Base-by-base conservation (phyloP, 73 alveolate genomes). In the Paramecium bursaria region DNA sequence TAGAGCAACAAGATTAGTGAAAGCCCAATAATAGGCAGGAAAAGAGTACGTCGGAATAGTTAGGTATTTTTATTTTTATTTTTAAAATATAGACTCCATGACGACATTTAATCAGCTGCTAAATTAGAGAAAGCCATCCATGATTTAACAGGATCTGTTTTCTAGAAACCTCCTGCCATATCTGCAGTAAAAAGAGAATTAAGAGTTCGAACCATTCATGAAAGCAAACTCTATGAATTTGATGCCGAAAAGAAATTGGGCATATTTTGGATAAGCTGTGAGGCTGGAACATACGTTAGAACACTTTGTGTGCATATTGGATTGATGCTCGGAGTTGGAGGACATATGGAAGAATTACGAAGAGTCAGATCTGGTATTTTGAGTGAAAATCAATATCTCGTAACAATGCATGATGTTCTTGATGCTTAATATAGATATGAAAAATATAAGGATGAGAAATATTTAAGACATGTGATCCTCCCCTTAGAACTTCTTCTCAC, bases 251-350 rank as follows among this genome's bases (percentile, higher is more conserved):
- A 95, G 85, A 93, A 90, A 86, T 85, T 91, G 97, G 99, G 97
- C 47, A 91, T 96, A 67, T 90, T 96, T 88, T 96, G 99, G 99
- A 88, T 88, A 87, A 88, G 97, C 75, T 97, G 99, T 53, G 99
- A 95, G 86, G 99, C 99, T 21, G 99, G 99, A 14, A 97, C 99
- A 51, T 95, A 97, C 93, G 98, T 98, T 19, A 90, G 99, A 75
- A 98, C 99, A 47, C 90, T 95, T 88, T 98, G 99, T 86, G 99
- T 98, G 47, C 99, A 98, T 87, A 77, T 98, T 85, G 99, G 99
- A 31, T 93, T 97, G 49, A 75, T 97, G 77, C 91, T 97, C 52
- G 99, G 99, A 51, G 94, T 94, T 26, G 99, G 99, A 10, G 99
- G 98, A 4, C 99, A 98, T 88, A 98, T 98, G 99, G 99, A 95